phyloP scores from a whole-genome alignment of 2,329 filamentous ascomycete species.

The Ceratocystiopsis brevicomis region DNA sequence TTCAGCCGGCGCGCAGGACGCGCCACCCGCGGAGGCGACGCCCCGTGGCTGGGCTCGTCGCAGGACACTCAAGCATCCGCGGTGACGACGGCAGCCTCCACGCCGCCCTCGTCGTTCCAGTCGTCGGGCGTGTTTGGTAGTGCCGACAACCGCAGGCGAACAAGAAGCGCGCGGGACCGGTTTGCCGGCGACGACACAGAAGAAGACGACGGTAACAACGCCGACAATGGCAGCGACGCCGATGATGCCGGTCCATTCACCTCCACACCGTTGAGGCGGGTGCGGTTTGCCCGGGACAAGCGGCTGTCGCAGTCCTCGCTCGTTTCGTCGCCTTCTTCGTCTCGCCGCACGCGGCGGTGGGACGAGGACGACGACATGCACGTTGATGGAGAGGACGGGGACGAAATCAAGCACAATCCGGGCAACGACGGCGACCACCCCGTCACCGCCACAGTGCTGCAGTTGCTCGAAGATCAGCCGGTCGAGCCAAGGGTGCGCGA shows the following conservation, averaged over 20 bases:
- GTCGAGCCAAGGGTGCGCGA: slow-evolving; percentile 20
- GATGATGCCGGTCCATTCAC: slow-evolving; percentile 1
- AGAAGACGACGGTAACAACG: background rate
- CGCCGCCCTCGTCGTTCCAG: slow-evolving; percentile 2
- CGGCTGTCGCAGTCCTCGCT: too few relatives aligned
- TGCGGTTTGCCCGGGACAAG: background rate
- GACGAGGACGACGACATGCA: slow-evolving; percentile 2
- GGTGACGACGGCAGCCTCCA: slow-evolving; percentile 1
- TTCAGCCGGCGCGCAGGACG: too few relatives aligned
- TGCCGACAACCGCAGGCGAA: background rate
- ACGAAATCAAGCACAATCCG: background rate
- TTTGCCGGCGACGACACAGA: too few relatives aligned
- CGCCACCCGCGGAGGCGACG: too few relatives aligned
- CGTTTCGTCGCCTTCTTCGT: too few relatives aligned
- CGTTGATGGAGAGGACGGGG: background rate
- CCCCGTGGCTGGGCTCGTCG: background rate
- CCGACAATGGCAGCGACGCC: background rate
- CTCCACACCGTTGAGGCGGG: slow-evolving; percentile 2
- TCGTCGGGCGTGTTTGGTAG: background rate
- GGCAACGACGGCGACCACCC: slow-evolving; percentile 13
- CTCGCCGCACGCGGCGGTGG: background rate
- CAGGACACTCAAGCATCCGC: background rate
- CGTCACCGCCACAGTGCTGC: slow-evolving; percentile 28
- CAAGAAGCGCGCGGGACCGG: too few relatives aligned
- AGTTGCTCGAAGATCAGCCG: slow-evolving; percentile 25